Conservation (phyloP, 106 monocot genomes). For the Ottelia alismoides region DNA sequence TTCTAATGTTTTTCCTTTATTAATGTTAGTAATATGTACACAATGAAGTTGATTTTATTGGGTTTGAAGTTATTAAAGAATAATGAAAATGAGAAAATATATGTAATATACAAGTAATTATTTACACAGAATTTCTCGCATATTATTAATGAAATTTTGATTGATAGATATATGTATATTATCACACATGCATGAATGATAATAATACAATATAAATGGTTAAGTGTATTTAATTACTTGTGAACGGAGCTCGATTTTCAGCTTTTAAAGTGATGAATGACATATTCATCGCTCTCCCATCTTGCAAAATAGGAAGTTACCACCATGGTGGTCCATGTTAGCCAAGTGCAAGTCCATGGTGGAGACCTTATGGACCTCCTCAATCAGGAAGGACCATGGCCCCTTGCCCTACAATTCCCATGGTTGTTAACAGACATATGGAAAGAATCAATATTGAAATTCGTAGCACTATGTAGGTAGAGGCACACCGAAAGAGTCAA, state of each 20-base stretch:
- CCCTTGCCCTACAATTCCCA: constrained; percentile 68
- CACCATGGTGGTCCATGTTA: constrained; percentile 70
- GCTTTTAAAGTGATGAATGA: constrained; percentile 42
- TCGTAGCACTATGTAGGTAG: constrained; percentile 17
- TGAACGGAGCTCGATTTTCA: constrained; percentile 71
- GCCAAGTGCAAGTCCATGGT: constrained; percentile 73
- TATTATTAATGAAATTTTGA: too few species aligned
- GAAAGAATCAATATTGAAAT: constrained; percentile 51
- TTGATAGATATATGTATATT: too few species aligned
- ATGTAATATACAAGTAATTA: too few species aligned
- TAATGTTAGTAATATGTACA: too few species aligned
- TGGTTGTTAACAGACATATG: constrained; percentile 60
- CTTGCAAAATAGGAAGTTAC: constrained; percentile 43
- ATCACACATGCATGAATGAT: not conserved
- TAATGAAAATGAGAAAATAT: too few species aligned
- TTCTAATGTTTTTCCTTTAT: too few species aligned
- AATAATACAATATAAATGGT: not conserved
- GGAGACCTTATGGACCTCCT: constrained; percentile 67
- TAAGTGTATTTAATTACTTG: constrained; percentile 41
- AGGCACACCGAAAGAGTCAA: constrained; percentile 65
- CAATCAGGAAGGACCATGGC: constrained; percentile 37
- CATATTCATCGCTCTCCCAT: constrained; percentile 22
- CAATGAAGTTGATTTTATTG: too few species aligned
- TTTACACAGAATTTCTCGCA: too few species aligned
- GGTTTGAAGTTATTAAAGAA: too few species aligned